Conservation (phyloP, 1,139 yeast genomes). For the Kurtzmaniella quercitrusa region DNA sequence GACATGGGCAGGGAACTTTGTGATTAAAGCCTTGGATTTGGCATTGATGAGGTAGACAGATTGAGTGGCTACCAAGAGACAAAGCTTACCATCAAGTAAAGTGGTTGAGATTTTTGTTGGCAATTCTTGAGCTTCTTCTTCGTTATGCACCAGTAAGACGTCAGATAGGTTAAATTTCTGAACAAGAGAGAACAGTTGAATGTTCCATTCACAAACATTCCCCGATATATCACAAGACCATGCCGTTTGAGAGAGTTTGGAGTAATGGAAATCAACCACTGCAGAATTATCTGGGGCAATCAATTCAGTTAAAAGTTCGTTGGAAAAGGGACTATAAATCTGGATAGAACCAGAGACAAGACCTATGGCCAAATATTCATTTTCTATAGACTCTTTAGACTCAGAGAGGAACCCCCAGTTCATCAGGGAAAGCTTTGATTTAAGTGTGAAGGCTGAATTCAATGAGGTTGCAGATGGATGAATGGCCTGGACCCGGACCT, state of each 20-base stretch:
- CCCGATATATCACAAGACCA: conserved; percentile 70
- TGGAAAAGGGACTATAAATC: conserved; percentile 65
- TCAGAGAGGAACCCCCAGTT: conserved; percentile 6
- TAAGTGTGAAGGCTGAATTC: conserved; percentile 34
- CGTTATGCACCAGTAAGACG: conserved; percentile 16
- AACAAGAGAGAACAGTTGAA: conserved; percentile 35
- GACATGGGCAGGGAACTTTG: conserved; percentile 70
- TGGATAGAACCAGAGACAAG: conserved; percentile 62
- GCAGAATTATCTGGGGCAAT: conserved; percentile 48
- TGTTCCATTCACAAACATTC: conserved; percentile 60
- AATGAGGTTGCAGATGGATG: conserved; percentile 32
- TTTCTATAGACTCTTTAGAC: conserved; percentile 15
- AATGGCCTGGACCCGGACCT: conserved; percentile 60
- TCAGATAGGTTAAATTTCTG: conserved; percentile 42
- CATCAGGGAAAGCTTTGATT: conserved; percentile 7
- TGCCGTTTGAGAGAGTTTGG: conserved; percentile 37
- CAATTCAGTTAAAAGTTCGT: conserved; percentile 50
- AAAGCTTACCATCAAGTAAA: conserved; percentile 31
- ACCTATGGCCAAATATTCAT: conserved; percentile 55
- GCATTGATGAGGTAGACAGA: conserved; percentile 51
- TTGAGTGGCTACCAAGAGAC: conserved; percentile 61
- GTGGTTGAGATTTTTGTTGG: conserved; percentile 33
- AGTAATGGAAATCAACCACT: conserved; percentile 50
- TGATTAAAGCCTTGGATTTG: conserved; percentile 28
- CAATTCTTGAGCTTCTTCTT: conserved; percentile 23